Evolutionary conservation across 768 basidiomycete species (phyloP).

Genomic region (Mrakia blollopis): DNA sequence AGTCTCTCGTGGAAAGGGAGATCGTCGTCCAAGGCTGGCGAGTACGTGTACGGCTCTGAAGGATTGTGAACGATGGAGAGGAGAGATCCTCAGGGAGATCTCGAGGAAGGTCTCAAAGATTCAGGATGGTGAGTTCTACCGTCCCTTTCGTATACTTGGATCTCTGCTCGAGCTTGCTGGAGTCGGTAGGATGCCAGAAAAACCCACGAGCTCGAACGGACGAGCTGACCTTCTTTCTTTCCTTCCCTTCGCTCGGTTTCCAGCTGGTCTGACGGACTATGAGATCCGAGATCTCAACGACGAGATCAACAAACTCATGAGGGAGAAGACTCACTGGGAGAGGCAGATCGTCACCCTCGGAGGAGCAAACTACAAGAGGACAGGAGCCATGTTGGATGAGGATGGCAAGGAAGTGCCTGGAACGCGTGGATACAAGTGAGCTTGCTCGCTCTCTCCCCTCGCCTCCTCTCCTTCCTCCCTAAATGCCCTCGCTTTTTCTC

Average conservation of each 20-base stretch:
- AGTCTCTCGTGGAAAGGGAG: slow-evolving; percentile 66
- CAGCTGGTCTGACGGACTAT: slow-evolving; percentile 89
- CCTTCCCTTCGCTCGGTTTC: not conserved
- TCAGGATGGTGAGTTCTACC: slow-evolving; percentile 68
- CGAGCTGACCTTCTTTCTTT: not conserved
- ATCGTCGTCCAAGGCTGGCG: slow-evolving; percentile 87
- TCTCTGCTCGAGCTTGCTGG: not conserved
- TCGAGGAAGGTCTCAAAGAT: slow-evolving; percentile 96
- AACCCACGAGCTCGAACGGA: slow-evolving; percentile 1
- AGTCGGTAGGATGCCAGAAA: not conserved
- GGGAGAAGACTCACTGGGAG: slow-evolving; percentile 97
- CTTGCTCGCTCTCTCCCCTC: slow-evolving; percentile 18
- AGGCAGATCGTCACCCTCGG: slow-evolving; percentile 94
- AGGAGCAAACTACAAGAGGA: slow-evolving; percentile 91
- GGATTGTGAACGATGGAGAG: slow-evolving; percentile 93
- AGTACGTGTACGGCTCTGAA: slow-evolving; percentile 82
- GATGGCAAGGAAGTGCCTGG: slow-evolving; percentile 95
- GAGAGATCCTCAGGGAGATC: slow-evolving; percentile 89
- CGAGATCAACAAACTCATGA: slow-evolving; percentile 90
- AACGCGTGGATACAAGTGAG: slow-evolving; percentile 94
- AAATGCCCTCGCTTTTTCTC: not conserved
- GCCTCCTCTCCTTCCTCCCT: not conserved
- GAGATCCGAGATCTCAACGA: slow-evolving; percentile 94
- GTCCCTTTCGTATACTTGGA: not conserved
- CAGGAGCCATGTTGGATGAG: slow-evolving; percentile 82